Evolutionary conservation across 345 rosid genomes (phyloP).

Genomic region (Ricinus communis): DNA sequence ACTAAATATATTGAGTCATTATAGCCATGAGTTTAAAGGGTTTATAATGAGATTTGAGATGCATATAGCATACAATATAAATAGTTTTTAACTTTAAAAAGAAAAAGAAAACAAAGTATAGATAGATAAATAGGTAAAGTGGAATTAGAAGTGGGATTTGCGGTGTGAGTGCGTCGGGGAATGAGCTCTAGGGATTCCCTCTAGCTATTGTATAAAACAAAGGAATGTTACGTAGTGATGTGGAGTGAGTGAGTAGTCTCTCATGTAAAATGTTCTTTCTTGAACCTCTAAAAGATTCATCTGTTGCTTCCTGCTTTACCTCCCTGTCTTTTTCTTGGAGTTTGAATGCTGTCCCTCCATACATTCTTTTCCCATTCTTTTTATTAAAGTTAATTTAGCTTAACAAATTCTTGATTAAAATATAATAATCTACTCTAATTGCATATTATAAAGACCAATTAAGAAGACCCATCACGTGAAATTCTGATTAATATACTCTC

Average conservation of each 20-base stretch:
- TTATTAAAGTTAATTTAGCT: too few species aligned
- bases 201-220: conserved; percentile 16
- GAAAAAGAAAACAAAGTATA: too few species aligned
- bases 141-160: conserved; percentile 62
- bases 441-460: conserved; percentile 6
- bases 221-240: conserved; percentile 66
- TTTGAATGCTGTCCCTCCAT: conserved; percentile 37
- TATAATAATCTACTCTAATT: conserved; percentile 3
- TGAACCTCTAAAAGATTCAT: conserved; percentile 67
- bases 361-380: conserved; percentile 22
- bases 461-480: conserved; percentile 46
- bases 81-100: too few species aligned
- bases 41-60: too few species aligned
- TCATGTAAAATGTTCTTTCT: conserved; percentile 34
- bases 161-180: conserved; percentile 27
- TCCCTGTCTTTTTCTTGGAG: conserved; percentile 42
- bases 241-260: conserved; percentile 27
- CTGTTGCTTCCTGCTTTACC: conserved; percentile 44
- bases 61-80: too few species aligned
- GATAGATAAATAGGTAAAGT: background rate
- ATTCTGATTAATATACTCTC: conserved; percentile 17
- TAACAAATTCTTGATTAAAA: too few species aligned
- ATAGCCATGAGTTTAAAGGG: too few species aligned
- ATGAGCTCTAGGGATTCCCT: conserved; percentile 77
- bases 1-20: too few species aligned